Evolutionary conservation across 768 basidiomycete genomes (phyloP), one percentile per base, ranked within the genome.

Genomic region (Auriscalpium orientale): DNA sequence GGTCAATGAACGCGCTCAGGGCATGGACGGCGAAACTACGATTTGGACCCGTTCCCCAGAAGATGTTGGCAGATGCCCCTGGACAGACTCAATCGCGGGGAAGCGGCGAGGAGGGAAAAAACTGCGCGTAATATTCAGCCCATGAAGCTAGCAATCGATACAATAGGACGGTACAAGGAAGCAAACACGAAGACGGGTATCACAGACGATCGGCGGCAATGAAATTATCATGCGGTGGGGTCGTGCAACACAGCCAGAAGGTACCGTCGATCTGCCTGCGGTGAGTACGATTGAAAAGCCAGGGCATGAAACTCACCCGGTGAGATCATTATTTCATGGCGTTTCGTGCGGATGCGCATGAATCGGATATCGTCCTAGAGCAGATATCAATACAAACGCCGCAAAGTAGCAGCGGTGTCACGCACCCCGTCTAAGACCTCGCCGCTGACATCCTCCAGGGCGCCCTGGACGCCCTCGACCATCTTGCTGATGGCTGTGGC

Each of bases 301-400:
- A 49, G 13, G 21, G 46, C 50, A 45, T 45, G 36, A 28, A 28
- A 72, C 85, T 33, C 53, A 91, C 94, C 89, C 55, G 94, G 94
- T 2, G 94, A 91, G 58, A 97, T 93, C 87, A 97, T 89, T 56
- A 97, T 75, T 66, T 95, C 94, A 68, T 97, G 94, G 51, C 88
- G 79, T 67, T 83, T 90, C 56, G 94, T 95, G 49, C 94, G 81
- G 72, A 95, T 92, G 56, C 93, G 76, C 81, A 97, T 84, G 65
- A 95, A 91, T 57, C 83, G 81, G 46, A 95, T 77, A 22, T 91
- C 87, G 66, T 95, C 93, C 91, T 95, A 61, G 3, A 22, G 18
- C 40, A 43, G 8, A 3, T 18, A 43, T 20, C 45, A 43, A 56
- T 28, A 22, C 33, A 4, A 20, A 50, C 35, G 52, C 16, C 4